phyloP scores from a whole-genome alignment of 371 early-diverging fungal genomes.

The Gilbertella persicaria region DNA sequence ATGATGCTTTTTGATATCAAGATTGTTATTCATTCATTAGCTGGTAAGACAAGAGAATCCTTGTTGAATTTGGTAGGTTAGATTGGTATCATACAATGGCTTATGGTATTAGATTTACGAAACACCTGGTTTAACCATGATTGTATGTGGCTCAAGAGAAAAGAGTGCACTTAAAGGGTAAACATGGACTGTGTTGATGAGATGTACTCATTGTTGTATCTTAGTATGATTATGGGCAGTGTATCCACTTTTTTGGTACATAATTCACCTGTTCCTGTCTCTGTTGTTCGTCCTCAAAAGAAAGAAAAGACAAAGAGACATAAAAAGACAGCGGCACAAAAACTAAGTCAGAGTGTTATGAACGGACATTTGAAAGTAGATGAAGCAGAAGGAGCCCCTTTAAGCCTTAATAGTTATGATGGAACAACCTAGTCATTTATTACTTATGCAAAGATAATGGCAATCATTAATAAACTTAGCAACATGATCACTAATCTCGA shows the following conservation, averaged over 20 bases:
- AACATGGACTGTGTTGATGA: neutral
- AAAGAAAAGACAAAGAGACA: conserved; percentile 43
- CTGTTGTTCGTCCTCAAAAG: conserved; percentile 60
- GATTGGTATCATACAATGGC: neutral
- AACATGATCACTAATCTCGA: conserved; percentile 72
- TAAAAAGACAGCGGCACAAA: conserved; percentile 46
- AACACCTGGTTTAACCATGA: conserved; percentile 50
- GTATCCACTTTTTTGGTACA: conserved; percentile 62
- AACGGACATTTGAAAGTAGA: conserved; percentile 49
- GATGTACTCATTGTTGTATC: neutral
- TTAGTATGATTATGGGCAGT: conserved; percentile 55
- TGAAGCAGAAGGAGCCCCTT: conserved; percentile 32
- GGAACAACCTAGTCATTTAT: conserved; percentile 10
- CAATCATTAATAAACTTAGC: conserved; percentile 61
- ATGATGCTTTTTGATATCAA: conserved; percentile 56
- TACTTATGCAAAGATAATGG: conserved; percentile 60
- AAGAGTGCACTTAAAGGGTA: conserved; percentile 61
- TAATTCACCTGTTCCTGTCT: conserved; percentile 61
- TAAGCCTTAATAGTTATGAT: conserved; percentile 33
- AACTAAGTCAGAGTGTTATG: conserved; percentile 47
- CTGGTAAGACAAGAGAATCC: conserved; percentile 55
- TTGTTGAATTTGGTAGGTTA: conserved; percentile 51
- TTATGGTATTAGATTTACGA: conserved; percentile 38
- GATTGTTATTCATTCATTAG: conserved; percentile 51
- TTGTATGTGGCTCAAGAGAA: conserved; percentile 60